Evolutionary conservation across 176 grass and related monocot genomes (phyloP).

Genomic region (Hyparrhenia diplandra): DNA sequence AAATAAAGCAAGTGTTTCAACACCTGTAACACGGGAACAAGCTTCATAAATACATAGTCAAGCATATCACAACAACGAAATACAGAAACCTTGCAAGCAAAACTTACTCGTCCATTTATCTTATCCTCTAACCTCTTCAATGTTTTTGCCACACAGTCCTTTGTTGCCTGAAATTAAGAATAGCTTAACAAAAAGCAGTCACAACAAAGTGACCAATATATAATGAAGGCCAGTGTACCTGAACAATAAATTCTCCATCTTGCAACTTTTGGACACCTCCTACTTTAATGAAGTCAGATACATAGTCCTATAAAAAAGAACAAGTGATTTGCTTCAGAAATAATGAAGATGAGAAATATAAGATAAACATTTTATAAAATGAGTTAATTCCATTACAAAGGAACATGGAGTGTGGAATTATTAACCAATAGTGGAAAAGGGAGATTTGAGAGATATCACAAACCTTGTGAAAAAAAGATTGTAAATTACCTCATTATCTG

Average conservation of each 20-base stretch:
- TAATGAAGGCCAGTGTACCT: slow-evolving; percentile 40
- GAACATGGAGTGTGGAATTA: neutral
- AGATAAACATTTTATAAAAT: neutral
- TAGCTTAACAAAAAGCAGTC: slow-evolving; percentile 7
- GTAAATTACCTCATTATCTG: slow-evolving; percentile 85
- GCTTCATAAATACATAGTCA: slow-evolving; percentile 18
- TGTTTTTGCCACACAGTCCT: slow-evolving; percentile 99
- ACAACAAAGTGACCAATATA: neutral
- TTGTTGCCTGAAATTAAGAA: slow-evolving; percentile 70
- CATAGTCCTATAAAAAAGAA: slow-evolving; percentile 68
- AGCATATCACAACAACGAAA: neutral
- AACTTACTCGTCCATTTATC: slow-evolving; percentile 92
- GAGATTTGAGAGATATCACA: neutral
- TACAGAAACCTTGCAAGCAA: slow-evolving; percentile 5
- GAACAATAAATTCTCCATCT: slow-evolving; percentile 98
- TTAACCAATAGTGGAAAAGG: neutral
- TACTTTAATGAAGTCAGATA: slow-evolving; percentile 96
- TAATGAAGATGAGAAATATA: slow-evolving; percentile 25
- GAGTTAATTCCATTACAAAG: slow-evolving; percentile 10
- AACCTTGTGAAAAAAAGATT: neutral
- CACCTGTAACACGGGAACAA: slow-evolving; percentile 49
- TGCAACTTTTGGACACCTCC: slow-evolving; percentile 96
- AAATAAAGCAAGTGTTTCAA: slow-evolving; percentile 94
- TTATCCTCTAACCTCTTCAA: slow-evolving; percentile 97
- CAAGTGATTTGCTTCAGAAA: neutral